phyloP scores from a whole-genome alignment of 257 asterid genomes.

The Forsythia viridissima region DNA sequence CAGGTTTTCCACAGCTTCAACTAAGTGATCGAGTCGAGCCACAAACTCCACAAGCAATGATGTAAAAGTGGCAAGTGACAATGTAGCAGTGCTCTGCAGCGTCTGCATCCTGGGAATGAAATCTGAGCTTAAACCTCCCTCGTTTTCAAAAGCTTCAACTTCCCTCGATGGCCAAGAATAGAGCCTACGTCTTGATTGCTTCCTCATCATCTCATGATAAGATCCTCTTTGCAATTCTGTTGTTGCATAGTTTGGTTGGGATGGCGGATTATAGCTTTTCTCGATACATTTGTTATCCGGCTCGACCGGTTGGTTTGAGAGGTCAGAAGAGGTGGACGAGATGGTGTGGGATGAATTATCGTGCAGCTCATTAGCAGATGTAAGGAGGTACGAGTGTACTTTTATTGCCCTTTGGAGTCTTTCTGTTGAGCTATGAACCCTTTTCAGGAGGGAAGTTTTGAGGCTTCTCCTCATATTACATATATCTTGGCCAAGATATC shows the following conservation, averaged over 20 bases:
- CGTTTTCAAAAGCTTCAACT: constrained; percentile 52
- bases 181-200: constrained; percentile 50
- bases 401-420: constrained; percentile 56
- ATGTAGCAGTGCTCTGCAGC: constrained; percentile 51
- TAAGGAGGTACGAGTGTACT: constrained; percentile 59
- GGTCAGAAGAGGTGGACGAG: constrained; percentile 33
- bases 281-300: constrained; percentile 1
- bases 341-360: constrained; percentile 26
- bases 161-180: constrained; percentile 68
- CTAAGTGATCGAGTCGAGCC: constrained; percentile 69
- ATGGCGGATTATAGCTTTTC: constrained; percentile 19
- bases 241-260: constrained; percentile 15
- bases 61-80: constrained; percentile 62
- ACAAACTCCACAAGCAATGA: constrained; percentile 63
- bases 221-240: constrained; percentile 31
- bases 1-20: constrained; percentile 65
- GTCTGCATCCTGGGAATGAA: constrained; percentile 46
- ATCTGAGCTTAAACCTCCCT: constrained; percentile 31
- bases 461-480: constrained; percentile 42
- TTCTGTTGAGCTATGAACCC: constrained; percentile 48
- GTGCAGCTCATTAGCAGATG: constrained; percentile 29
- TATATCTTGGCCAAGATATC: constrained; percentile 55
- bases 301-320: constrained; percentile 30
- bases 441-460: constrained; percentile 44
- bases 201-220: constrained; percentile 53